Evolutionary conservation across 306 rosid genomes (phyloP), one percentile per base, ranked within the genome.

Genomic region (Benincasa hispida): DNA sequence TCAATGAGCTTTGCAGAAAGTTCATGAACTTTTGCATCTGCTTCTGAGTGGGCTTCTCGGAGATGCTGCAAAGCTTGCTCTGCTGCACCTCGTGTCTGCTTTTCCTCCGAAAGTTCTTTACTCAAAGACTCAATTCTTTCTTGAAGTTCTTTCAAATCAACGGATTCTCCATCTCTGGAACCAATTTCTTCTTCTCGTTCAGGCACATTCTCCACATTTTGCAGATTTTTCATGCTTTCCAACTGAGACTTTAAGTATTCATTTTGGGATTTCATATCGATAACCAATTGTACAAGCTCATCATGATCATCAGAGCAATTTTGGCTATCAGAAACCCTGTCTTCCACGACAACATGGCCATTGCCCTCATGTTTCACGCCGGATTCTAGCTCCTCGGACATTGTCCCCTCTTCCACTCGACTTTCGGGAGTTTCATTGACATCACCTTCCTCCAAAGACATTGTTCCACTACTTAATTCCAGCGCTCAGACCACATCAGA

Each of bases 61-160:
- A 95, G 91, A 79, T 92, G 99, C 90, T 95, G 87, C 85, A 95
- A 76, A 79, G 98, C 96, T 81, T 79, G 90, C 78, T 95, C 99
- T 0, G 98, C 91, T 15, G 99, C 97, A 65, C 78, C 84, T 69
- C 97, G 91, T 15, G 97, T 95, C 80, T 89, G 91, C 48, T 84
- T 95, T 83, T 95, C 98, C 79, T 87, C 92, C 81, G 78, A 30
- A 79, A 95, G 92, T 60, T 89, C 89, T 78, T 76, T 85, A 75
- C 79, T 86, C 77, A 95, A 87, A 15, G 80, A 79, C 58, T 88
- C 86, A 61, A 95, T 80, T 79, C 59, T 87, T 81, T 80, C 87
- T 68, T 68, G 89, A 66, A 90, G 90, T 67, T 86, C 87, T 76
- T 83, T 85, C 77, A 77, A 84, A 60, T 78, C 75, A 68, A 83